Base-by-base conservation (phyloP, 768 basidiomycete genomes). In the Kwoniella sp. region DNA sequence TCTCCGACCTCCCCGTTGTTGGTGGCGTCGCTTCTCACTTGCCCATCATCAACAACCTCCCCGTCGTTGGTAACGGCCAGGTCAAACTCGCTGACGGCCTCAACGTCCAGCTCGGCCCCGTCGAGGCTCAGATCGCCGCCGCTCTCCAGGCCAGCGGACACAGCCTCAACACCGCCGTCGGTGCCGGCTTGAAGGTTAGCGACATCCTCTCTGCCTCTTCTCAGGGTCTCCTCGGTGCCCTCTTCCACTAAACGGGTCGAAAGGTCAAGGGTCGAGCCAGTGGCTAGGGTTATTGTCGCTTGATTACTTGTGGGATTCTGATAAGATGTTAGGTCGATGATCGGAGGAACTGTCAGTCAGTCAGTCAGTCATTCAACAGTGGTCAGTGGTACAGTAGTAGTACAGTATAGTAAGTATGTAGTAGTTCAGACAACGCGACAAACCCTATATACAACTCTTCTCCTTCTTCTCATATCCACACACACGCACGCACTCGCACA, bases 11-110 rank as follows among this genome's bases (percentile, higher is more conserved):
- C 49, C 49, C 49, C 19, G 22, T 50, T 24, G 27, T 51, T 4
- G 22, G 27, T 21, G 22, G 27, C 13, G 10, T 59, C 17, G 49
- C 49, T 37, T 21, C 21, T 22, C 30, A 27, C 27, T n/a, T 59
- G 1, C 58, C 58, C 15, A 21, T 59, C 8, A 48, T 59, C 58
- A 59, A 59, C 49, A 33, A 12, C 7, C 22, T 59, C 12, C 58
- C 58, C 24, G 37, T 59, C 33, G 58, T 53, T 8, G 52, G 52
- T 21, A 53, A 53, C n/a, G 52, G 52, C n/a, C 52, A 53, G 21
- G 52, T 26, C 55, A 37, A 29, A 6, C 21, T 55, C 30, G 19
- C 36, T 24, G 36, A 55, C 22, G 55, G 36, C 9, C 24, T 44
- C 13, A 55, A 55, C 21, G 37, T 55, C 55, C 55, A 55, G 36